Evolutionary conservation across 2,329 filamentous ascomycete genomes (phyloP).

Genomic region (Exutisphaerella laricina): DNA sequence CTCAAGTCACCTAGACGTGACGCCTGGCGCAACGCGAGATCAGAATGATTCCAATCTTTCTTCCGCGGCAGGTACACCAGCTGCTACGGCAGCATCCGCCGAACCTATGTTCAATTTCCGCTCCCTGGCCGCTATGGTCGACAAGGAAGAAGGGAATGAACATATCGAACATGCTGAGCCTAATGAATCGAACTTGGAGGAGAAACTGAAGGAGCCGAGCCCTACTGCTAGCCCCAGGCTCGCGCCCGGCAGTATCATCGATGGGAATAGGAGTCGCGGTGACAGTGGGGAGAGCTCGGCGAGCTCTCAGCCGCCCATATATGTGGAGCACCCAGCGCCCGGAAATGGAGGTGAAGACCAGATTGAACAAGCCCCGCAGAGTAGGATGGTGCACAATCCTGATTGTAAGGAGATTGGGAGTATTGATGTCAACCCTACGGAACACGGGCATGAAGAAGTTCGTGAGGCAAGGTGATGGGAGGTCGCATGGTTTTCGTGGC

Average conservation of each 20-base stretch:
- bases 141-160: conserved; percentile 51
- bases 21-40: conserved; percentile 3
- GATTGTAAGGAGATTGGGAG: conserved; percentile 24
- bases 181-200: conserved; percentile 17
- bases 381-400: conserved; percentile 7
- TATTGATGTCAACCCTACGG: conserved; percentile 14
- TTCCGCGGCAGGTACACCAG: conserved; percentile 34
- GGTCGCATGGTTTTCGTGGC: too few relatives aligned
- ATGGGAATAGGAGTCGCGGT: conserved; percentile 23
- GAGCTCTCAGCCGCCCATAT: conserved; percentile 23
- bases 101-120: conserved; percentile 91
- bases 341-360: conserved; percentile 12
- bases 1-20: conserved; percentile 46
- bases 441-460: conserved; percentile 4
- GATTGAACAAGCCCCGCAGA: conserved; percentile 18
- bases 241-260: conserved; percentile 4
- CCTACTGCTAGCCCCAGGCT: conserved; percentile 13
- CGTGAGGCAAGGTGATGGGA: background rate
- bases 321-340: conserved; percentile 17
- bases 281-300: conserved; percentile 28
- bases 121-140: conserved; percentile 79
- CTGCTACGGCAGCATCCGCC: conserved; percentile 46
- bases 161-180: conserved; percentile 36
- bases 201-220: conserved; percentile 21
- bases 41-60: conserved; percentile 26